Evolutionary conservation across 495 filamentous ascomycete genomes (phyloP).

Genomic region (Neurospora discreta): DNA sequence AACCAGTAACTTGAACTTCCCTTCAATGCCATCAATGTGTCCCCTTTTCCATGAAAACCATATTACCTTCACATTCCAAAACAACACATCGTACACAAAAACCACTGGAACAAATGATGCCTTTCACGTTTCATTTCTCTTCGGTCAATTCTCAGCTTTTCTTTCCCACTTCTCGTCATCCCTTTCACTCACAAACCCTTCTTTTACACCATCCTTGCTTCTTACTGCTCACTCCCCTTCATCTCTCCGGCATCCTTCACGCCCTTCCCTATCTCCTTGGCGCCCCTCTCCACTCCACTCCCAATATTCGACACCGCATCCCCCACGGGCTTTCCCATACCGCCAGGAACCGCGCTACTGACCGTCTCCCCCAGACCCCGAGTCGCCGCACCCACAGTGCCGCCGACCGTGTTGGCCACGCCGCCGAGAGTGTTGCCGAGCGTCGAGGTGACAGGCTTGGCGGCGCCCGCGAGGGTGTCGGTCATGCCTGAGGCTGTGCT

Average conservation of each 20-base stretch:
- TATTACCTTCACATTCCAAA: background rate
- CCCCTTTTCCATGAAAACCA: no score
- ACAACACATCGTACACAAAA: background rate
- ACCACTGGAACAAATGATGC: background rate
- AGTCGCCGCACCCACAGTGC: slow-evolving; percentile 49
- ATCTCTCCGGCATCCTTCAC: slow-evolving; percentile 54
- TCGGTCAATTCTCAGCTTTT: background rate
- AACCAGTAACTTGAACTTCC: no score
- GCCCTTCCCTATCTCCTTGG: slow-evolving; percentile 40
- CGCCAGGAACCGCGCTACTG: slow-evolving; percentile 45
- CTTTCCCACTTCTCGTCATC: no score
- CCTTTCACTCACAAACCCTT: no score
- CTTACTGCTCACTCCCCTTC: slow-evolving; percentile 20
- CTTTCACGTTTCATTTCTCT: background rate
- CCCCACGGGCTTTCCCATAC: slow-evolving; percentile 47
- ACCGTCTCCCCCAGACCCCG: slow-evolving; percentile 53
- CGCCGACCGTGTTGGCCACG: slow-evolving; percentile 50
- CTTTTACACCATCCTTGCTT: background rate
- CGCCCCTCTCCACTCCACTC: slow-evolving; percentile 44
- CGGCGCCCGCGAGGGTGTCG: slow-evolving; percentile 48
- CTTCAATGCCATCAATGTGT: no score
- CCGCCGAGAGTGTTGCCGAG: slow-evolving; percentile 34
- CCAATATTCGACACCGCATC: slow-evolving; percentile 47
- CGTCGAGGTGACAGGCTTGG: slow-evolving; percentile 45
- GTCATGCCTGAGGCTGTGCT: slow-evolving; percentile 41